Base-by-base conservation (phyloP, 257 asterid species). In the Scutellaria galericulata region DNA sequence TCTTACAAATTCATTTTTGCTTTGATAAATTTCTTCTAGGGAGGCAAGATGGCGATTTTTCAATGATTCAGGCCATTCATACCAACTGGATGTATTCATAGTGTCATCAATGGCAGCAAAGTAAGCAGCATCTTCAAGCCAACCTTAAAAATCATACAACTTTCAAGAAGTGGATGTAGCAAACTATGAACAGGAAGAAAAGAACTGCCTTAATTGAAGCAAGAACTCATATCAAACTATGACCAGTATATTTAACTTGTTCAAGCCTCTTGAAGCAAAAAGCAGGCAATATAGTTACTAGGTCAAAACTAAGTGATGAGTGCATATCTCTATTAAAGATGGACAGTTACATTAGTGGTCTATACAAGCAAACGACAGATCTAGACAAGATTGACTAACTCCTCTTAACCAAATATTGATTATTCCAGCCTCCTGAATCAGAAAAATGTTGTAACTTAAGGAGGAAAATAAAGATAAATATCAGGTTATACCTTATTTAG, bases 61-160 rank as follows among this genome's bases (percentile, higher is more conserved):
- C 79, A 95, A 83, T 66, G 97, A 82, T 67, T 92, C 95, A n/a
- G 99, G 98, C 99, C 98, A 95, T 51, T 87, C 93, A 72, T 87
- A 92, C 99, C 99, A 95, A 80, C 90, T 86, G 54, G 77, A 74
- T 63, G 97, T 71, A 80, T 86, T 84, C 82, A 95, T 80, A 51
- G 86, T 82, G 78, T 86, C 86, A 75, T 95, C 97, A 65, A 92
- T 87, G 70, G 98, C 99, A 81, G 99, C 98, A 87, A 95, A 95
- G 82, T 86, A 87, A 69, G 99, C 96, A 51, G 99, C 96, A 82
- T 95, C 98, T 78, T 86, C 96, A 79, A 95, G 98, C 99, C 99
- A 95, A 77, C 97, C 99, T 91, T 83, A 67, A 75, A 52, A 46
- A 68, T 58, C 64, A 57, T 40, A 75, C 53, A 40, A 71, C 56